Evolutionary conservation across 495 filamentous ascomycete genomes (phyloP).

Genomic region (Aspergillus indologenus): DNA sequence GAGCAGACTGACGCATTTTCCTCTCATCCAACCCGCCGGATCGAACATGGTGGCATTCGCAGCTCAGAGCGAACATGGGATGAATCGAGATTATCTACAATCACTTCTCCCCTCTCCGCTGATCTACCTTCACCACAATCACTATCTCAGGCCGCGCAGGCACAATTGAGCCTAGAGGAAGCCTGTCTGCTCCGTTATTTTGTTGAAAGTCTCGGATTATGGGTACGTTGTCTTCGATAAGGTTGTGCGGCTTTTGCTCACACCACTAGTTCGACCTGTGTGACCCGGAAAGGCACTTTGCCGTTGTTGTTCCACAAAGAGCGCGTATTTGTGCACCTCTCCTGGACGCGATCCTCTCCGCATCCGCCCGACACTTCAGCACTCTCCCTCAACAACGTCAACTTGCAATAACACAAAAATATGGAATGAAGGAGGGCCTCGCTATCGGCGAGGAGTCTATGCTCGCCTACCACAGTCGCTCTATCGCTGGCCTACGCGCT

Average conservation of each 20-base stretch:
- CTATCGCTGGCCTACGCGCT: constrained; percentile 21
- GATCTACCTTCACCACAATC: not conserved
- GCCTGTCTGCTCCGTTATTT: constrained; percentile 20
- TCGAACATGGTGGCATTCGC: not conserved
- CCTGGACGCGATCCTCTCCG: constrained; percentile 21
- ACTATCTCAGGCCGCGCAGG: not conserved
- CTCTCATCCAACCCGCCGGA: not conserved
- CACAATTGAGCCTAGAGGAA: constrained; percentile 16
- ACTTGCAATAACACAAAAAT: constrained; percentile 5
- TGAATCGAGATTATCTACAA: not conserved
- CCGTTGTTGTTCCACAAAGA: constrained; percentile 20
- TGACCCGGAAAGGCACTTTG: constrained; percentile 23
- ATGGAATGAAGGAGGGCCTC: constrained; percentile 10
- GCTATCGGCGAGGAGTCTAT: constrained; percentile 20
- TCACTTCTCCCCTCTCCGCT: not conserved
- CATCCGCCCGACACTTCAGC: constrained; percentile 23
- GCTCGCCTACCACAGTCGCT: constrained; percentile 25
- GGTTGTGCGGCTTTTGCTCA: not conserved
- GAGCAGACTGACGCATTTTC: not conserved
- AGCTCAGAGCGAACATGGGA: not conserved
- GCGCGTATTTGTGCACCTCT: constrained; percentile 18
- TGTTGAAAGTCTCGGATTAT: constrained; percentile 16
- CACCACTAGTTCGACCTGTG: constrained; percentile 20
- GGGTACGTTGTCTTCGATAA: constrained; percentile 6
- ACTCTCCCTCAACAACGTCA: constrained; percentile 13